phyloP scores from a whole-genome alignment of 2,329 filamentous ascomycete genomes.

The Scedosporium aurantiacum region DNA sequence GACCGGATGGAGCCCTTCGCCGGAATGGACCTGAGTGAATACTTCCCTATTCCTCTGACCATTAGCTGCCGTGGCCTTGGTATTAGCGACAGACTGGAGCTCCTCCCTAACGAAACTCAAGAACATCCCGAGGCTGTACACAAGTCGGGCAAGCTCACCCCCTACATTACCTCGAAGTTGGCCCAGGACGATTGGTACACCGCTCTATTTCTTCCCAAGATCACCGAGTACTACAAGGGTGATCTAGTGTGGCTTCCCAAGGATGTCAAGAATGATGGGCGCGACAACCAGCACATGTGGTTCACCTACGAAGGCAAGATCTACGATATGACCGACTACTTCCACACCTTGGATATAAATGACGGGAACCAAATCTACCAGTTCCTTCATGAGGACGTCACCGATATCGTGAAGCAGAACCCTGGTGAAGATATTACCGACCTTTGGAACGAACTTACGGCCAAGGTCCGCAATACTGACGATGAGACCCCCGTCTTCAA shows the following conservation, averaged over 20 bases:
- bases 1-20: conserved; percentile 66
- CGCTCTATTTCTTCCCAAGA: conserved; percentile 60
- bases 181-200: conserved; percentile 65
- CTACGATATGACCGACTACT: conserved; percentile 90
- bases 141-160: conserved; percentile 52
- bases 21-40: conserved; percentile 69
- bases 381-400: conserved; percentile 62
- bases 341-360: conserved; percentile 56
- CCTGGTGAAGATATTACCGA: conserved; percentile 69
- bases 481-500: conserved; percentile 45
- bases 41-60: conserved; percentile 70
- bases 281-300: conserved; percentile 62
- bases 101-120: conserved; percentile 56
- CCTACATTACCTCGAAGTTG: conserved; percentile 46
- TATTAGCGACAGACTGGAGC: conserved; percentile 35
- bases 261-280: conserved; percentile 53
- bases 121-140: conserved; percentile 50
- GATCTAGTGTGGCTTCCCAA: conserved; percentile 61
- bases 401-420: conserved; percentile 59
- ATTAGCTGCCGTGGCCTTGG: conserved; percentile 66
- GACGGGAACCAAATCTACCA: conserved; percentile 46
- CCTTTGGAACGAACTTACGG: conserved; percentile 44
- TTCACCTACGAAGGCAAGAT: conserved; percentile 64
- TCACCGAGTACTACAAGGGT: conserved; percentile 80
- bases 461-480: conserved; percentile 35